Percentiles rank a stretch among this genome's conserved stretches.
Conservation (phyloP, 768 basidiomycete genomes). For the Zangia roseola region DNA sequence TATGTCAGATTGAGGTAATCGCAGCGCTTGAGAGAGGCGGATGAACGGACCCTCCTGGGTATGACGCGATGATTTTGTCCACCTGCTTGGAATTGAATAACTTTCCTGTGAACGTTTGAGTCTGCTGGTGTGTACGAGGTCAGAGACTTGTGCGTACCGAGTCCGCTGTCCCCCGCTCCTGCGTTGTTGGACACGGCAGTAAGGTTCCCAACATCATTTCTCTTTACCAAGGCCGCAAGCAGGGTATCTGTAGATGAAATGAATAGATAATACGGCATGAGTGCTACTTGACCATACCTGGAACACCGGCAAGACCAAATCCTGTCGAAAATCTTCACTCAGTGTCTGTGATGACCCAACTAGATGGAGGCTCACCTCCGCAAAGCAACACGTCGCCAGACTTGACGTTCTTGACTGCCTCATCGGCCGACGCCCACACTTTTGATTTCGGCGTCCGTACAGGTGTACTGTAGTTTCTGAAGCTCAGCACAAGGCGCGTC, state of each 20-base stretch:
- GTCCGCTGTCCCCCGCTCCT: slow-evolving; percentile 65
- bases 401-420: slow-evolving; percentile 80
- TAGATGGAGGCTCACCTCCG: slow-evolving; percentile 56
- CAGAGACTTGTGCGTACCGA: slow-evolving; percentile 45
- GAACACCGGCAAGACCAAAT: slow-evolving; percentile 87
- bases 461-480: slow-evolving; percentile 28
- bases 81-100: slow-evolving; percentile 75
- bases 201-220: slow-evolving; percentile 70
- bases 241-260: slow-evolving; percentile 61
- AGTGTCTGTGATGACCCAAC: background rate
- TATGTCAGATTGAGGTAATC: background rate
- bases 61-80: slow-evolving; percentile 83
- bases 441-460: slow-evolving; percentile 45
- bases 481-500: slow-evolving; percentile 11
- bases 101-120: slow-evolving; percentile 48
- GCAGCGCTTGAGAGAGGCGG: background rate
- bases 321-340: slow-evolving; percentile 42
- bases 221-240: slow-evolving; percentile 70
- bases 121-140: background rate
- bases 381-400: slow-evolving; percentile 77
- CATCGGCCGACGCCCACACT: slow-evolving; percentile 80
- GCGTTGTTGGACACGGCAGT: slow-evolving; percentile 91
- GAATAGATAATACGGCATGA: background rate
- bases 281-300: slow-evolving; percentile 46
- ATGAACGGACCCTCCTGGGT: slow-evolving; percentile 72